Percentiles rank a stretch among this genome's conserved stretches.
phyloP scores from a whole-genome alignment of 1,284 basidiomycete species.

The Neonothopanus nambi region DNA sequence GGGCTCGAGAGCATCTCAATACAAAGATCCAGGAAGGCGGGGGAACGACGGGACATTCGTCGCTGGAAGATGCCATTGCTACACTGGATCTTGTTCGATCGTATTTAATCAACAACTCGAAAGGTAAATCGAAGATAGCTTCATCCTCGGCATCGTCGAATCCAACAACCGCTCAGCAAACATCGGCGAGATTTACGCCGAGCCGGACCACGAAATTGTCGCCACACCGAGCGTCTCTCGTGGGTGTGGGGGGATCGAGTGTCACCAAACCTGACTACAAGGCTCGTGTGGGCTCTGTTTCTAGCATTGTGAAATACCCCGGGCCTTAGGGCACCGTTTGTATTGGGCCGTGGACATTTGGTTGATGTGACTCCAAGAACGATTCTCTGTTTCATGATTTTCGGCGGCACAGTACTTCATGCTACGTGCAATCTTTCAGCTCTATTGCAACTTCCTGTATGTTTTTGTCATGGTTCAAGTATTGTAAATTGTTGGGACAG shows the following conservation, averaged over 20 bases:
- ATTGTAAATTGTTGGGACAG: too few relatives aligned
- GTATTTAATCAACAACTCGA: constrained; percentile 32
- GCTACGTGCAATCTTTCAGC: too few relatives aligned
- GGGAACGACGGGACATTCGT: constrained; percentile 77
- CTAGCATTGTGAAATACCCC: not conserved
- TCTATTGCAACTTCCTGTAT: too few relatives aligned
- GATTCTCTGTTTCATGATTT: too few relatives aligned
- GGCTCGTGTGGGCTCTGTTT: not conserved
- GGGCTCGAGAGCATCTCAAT: constrained; percentile 60
- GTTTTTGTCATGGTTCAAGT: too few relatives aligned
- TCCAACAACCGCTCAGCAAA: not conserved
- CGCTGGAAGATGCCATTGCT: constrained; percentile 80
- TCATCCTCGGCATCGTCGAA: not conserved
- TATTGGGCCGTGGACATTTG: too few relatives aligned
- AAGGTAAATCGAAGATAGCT: not conserved
- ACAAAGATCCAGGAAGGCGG: constrained; percentile 77
- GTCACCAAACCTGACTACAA: not conserved
- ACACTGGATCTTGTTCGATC: constrained; percentile 85
- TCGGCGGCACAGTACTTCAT: too few relatives aligned
- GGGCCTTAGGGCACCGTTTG: too few relatives aligned
- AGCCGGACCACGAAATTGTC: too few relatives aligned
- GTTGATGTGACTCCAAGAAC: too few relatives aligned
- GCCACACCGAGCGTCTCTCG: too few relatives aligned
- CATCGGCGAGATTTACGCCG: too few relatives aligned
- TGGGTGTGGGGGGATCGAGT: constrained; percentile 54